Conservation (phyloP, 352 stramenopile species). For the Phytopythium chamaehyphon region DNA sequence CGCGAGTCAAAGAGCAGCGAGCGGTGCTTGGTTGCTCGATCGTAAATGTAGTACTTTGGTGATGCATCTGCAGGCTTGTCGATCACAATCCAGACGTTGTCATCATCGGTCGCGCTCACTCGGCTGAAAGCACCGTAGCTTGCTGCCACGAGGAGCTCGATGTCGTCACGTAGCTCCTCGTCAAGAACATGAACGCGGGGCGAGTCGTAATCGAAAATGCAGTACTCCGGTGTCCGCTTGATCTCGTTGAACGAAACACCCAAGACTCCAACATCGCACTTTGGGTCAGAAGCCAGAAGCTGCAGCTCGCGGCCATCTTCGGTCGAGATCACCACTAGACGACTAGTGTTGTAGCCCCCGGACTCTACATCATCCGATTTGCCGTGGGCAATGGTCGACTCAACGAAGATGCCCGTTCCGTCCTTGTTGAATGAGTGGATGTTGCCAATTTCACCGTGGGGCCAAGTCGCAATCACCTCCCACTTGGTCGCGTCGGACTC, state of each 20-base stretch:
- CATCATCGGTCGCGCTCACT: slow-evolving; percentile 30
- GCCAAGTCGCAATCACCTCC: slow-evolving; percentile 31
- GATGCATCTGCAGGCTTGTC: slow-evolving; percentile 61
- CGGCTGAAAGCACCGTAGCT: slow-evolving; percentile 21
- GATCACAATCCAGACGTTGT: slow-evolving; percentile 55
- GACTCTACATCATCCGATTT: neutral
- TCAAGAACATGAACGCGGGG: slow-evolving; percentile 29
- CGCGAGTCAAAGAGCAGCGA: slow-evolving; percentile 38
- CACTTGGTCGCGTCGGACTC: slow-evolving; percentile 16
- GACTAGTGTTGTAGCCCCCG: slow-evolving; percentile 25
- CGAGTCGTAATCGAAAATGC: slow-evolving; percentile 32
- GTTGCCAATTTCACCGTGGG: slow-evolving; percentile 24
- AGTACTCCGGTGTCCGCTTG: slow-evolving; percentile 16
- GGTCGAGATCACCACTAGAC: slow-evolving; percentile 35
- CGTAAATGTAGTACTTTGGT: slow-evolving; percentile 42
- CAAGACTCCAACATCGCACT: slow-evolving; percentile 17
- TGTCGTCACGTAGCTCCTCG: slow-evolving; percentile 20
- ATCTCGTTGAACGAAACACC: slow-evolving; percentile 24
- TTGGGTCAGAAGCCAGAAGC: slow-evolving; percentile 22
- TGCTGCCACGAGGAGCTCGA: slow-evolving; percentile 18
- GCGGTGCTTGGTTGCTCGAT: slow-evolving; percentile 17
- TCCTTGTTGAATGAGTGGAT: slow-evolving; percentile 25
- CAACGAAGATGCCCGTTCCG: slow-evolving; percentile 24
- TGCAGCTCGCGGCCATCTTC: slow-evolving; percentile 22
- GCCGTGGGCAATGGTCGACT: slow-evolving; percentile 32